Evolutionary conservation across 1,139 yeast genomes (phyloP).

Genomic region (Yamadazyma atmosphaerica): DNA sequence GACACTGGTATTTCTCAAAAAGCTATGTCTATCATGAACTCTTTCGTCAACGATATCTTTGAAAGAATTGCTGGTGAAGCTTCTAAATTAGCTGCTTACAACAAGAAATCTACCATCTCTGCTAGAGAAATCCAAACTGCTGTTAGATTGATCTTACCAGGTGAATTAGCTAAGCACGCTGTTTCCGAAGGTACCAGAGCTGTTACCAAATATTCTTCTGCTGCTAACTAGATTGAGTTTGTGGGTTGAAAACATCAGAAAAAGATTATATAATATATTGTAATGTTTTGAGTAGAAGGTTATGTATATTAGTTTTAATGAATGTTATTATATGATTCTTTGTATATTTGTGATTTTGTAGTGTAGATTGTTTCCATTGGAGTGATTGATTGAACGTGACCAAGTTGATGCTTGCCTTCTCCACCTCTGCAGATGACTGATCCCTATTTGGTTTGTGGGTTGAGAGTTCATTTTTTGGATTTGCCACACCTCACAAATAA

Average conservation of each 20-base stretch:
- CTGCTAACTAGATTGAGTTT: conserved; percentile 45
- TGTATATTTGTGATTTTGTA: not conserved
- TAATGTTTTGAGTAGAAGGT: conserved; percentile 6
- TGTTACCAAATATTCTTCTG: conserved; percentile 97
- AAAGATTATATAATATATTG: conserved; percentile 4
- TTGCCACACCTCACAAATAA: not conserved
- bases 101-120: conserved; percentile 98
- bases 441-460: not conserved
- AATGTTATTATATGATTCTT: conserved; percentile 14
- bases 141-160: conserved; percentile 97
- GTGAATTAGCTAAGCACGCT: conserved; percentile 99
- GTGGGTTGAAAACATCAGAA: not conserved
- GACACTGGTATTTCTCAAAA: conserved; percentile 99
- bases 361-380: not conserved
- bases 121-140: conserved; percentile 99
- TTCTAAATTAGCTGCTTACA: conserved; percentile 98
- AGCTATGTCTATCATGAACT: conserved; percentile 99
- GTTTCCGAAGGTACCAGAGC: conserved; percentile 99
- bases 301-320: conserved; percentile 16
- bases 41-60: conserved; percentile 94
- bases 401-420: not conserved
- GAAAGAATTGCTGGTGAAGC: conserved; percentile 98
- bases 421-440: not conserved
- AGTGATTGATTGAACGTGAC: too few relatives aligned
- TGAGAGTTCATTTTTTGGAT: not conserved